Conservation (phyloP, 2,329 filamentous ascomycete species). For the Tolypocladium tropicale region DNA sequence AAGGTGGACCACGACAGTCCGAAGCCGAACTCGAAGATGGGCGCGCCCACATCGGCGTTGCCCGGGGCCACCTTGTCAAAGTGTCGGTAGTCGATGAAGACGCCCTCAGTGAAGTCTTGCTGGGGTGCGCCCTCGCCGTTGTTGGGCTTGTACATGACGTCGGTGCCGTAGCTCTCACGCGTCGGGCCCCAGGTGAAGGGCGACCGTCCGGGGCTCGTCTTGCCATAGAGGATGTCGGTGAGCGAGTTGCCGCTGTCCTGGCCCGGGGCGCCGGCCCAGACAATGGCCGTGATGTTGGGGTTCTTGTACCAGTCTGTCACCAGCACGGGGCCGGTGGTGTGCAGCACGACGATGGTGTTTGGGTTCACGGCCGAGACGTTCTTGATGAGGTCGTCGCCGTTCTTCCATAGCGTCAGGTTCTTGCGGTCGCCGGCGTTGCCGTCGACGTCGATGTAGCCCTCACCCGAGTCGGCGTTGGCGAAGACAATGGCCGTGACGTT, state of each 20-base stretch:
- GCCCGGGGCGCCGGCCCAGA: conserved; percentile 74
- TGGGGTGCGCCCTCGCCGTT: conserved; percentile 58
- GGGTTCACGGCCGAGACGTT: conserved; percentile 67
- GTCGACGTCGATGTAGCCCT: conserved; percentile 76
- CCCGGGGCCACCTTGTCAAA: conserved; percentile 51
- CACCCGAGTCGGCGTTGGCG: conserved; percentile 76
- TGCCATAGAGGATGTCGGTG: conserved; percentile 74
- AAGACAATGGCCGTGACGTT: conserved; percentile 73
- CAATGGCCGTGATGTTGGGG: conserved; percentile 71
- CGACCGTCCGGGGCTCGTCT: conserved; percentile 66
- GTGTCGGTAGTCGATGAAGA: conserved; percentile 61
- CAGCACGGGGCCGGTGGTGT: conserved; percentile 72
- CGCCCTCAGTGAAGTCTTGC: conserved; percentile 63
- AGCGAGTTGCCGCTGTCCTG: conserved; percentile 76
- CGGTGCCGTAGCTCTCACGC: conserved; percentile 56
- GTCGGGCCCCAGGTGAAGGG: conserved; percentile 72
- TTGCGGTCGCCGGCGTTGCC: conserved; percentile 82
- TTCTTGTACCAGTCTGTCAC: conserved; percentile 65
- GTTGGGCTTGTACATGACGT: conserved; percentile 59
- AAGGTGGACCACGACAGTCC: conserved; percentile 77
- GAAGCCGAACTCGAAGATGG: conserved; percentile 72
- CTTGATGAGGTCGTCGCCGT: conserved; percentile 70
- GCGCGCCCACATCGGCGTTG: conserved; percentile 30
- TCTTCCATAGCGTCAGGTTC: conserved; percentile 83
- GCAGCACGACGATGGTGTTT: conserved; percentile 89